Evolutionary conservation across 2,329 filamentous ascomycete species (phyloP), one percentile per base, ranked within the genome.

Genomic region (Neofusicoccum laricinum): DNA sequence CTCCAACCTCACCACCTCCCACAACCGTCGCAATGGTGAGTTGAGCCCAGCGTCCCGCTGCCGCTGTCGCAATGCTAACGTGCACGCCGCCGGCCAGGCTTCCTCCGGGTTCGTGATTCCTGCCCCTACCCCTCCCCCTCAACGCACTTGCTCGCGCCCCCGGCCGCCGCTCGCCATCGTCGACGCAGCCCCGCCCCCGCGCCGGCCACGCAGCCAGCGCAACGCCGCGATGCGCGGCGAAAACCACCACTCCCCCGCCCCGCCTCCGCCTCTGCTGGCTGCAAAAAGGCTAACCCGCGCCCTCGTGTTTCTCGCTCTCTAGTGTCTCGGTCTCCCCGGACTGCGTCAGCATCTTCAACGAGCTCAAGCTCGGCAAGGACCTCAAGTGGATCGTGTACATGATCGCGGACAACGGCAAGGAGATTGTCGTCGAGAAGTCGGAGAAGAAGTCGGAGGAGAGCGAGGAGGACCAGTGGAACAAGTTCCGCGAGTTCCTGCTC

Each of bases 351-450:
- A 77, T 78, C 69, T 94, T 89, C 86, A 92, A 93, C 80, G 89
- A 93, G 71, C 86, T 94, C 70, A 94, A 94, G 87, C 88, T 93
- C 71, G 84, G 81, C 80, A 93, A 93, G 83, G 84, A 87, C 83
- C 74, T 77, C 72, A 93, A 92, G 82, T 96, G 86, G 85, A 90
- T 95, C 82, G 88, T 95, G 84, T 94, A 86, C 88, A 92, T 93
- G 85, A 87, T 95, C 77, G 89, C 88, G 69, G 90, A 93, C 80
- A 86, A 93, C 83, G 88, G 88, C 85, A 92, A 89, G 81, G 80
- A 92, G 81, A 92, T 95, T 76, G 88, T 90, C 66, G 87, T 95
- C 72, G 91, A 94, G 80, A 87, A 91, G 77, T 84, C 86, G 63
- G 90, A 88, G 65, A 81, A 80, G 67, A 64, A 64, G 63, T 19